phyloP scores from a whole-genome alignment of 805 yeast genomes.

The Grigorovia jiainica region DNA sequence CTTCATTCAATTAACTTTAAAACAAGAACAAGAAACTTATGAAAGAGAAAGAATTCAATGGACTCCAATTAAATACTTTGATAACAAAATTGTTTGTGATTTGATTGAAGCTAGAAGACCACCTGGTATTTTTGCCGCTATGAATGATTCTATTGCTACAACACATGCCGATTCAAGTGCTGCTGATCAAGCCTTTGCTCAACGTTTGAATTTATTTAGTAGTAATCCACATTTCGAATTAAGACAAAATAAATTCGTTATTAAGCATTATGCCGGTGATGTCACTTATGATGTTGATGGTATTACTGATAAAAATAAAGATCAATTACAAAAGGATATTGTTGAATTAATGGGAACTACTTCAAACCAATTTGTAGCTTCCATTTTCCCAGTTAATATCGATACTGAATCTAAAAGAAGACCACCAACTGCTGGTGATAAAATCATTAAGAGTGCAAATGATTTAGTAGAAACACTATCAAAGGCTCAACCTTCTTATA shows the following conservation, averaged over 20 bases:
- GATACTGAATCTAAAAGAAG: constrained; percentile 65
- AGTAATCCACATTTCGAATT: constrained; percentile 81
- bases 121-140: constrained; percentile 91
- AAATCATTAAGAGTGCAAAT: constrained; percentile 86
- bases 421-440: constrained; percentile 95
- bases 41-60: constrained; percentile 91
- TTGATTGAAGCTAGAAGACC: constrained; percentile 89
- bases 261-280: constrained; percentile 98
- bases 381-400: constrained; percentile 55
- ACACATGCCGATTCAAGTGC: constrained; percentile 97
- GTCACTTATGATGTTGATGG: constrained; percentile 82
- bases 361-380: constrained; percentile 48
- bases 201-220: constrained; percentile 76
- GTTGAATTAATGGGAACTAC: constrained; percentile 71
- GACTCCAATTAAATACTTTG: constrained; percentile 96
- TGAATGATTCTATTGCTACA: constrained; percentile 94
- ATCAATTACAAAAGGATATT: constrained; percentile 81
- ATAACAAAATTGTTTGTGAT: constrained; percentile 93
- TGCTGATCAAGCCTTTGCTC: constrained; percentile 93
- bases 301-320: constrained; percentile 96
- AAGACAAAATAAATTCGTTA: constrained; percentile 75
- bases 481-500: constrained; percentile 88
- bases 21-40: constrained; percentile 96
- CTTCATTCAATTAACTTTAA: constrained; percentile 88
- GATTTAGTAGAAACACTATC: constrained; percentile 81